phyloP scores from a whole-genome alignment of 495 filamentous ascomycete species.

The Staphylotrichum longicolle region DNA sequence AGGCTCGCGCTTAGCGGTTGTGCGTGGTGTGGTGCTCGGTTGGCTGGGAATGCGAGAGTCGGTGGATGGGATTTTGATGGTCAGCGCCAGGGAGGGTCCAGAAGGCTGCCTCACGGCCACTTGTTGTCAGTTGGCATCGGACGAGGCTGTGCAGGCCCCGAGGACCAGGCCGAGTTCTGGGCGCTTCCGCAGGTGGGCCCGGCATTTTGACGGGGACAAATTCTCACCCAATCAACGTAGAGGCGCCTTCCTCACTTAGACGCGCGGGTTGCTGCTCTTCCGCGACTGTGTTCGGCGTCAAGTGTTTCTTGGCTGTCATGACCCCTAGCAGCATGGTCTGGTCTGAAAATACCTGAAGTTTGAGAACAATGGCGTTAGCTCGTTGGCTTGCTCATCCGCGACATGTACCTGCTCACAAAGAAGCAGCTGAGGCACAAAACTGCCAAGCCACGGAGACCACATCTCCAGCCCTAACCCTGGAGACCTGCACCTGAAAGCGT shows the following conservation, averaged over 20 bases:
- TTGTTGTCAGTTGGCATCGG: constrained; percentile 11
- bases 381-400: no score
- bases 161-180: constrained; percentile 12
- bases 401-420: no score
- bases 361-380: neutral
- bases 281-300: neutral
- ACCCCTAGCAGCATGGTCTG: neutral
- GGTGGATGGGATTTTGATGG: constrained; percentile 4
- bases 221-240: constrained; percentile 24
- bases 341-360: constrained; percentile 5
- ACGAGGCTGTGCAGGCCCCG: constrained; percentile 21
- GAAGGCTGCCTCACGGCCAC: constrained; percentile 11
- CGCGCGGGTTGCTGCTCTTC: neutral
- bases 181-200: constrained; percentile 22
- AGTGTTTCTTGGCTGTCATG: neutral
- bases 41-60: neutral
- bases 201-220: no score
- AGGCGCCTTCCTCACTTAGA: neutral
- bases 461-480: no score
- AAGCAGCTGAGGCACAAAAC: no score
- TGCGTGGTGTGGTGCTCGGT: constrained; percentile 6
- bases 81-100: neutral
- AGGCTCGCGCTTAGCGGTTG: constrained; percentile 6
- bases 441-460: no score
- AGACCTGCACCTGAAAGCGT: no score